A percentile compares a stretch with the other conserved stretches of the same genome.
Evolutionary conservation across 1,139 yeast species (phyloP).

Genomic region (Hanseniaspora gamundiae): DNA sequence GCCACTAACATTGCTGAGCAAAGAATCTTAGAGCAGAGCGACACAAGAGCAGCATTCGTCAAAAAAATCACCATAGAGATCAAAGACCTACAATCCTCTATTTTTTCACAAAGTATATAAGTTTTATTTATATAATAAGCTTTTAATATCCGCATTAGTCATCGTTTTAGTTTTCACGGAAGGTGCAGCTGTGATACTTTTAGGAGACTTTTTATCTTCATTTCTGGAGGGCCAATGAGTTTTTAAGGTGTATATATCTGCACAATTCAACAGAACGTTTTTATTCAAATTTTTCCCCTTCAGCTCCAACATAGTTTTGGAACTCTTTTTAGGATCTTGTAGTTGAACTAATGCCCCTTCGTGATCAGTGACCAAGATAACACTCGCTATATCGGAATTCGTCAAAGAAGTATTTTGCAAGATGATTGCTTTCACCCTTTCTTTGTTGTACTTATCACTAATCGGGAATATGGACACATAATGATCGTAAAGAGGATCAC

Average conservation of each 20-base stretch:
- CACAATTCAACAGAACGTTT: slow-evolving; percentile 1
- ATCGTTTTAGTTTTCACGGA: not conserved
- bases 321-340: slow-evolving; percentile 36
- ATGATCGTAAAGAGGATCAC: slow-evolving; percentile 22
- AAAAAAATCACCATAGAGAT: slow-evolving; percentile 43
- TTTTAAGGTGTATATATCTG: slow-evolving; percentile 1
- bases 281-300: slow-evolving; percentile 33
- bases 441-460: slow-evolving; percentile 34
- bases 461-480: slow-evolving; percentile 36
- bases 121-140: not conserved
- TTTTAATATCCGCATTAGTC: slow-evolving; percentile 3
- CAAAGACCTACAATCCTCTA: slow-evolving; percentile 38
- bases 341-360: slow-evolving; percentile 46
- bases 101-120: not conserved
- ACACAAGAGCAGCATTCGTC: slow-evolving; percentile 32
- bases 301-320: slow-evolving; percentile 42
- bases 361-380: slow-evolving; percentile 37
- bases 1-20: slow-evolving; percentile 59
- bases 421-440: slow-evolving; percentile 30
- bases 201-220: not conserved
- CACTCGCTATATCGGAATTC: slow-evolving; percentile 18
- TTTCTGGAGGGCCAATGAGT: not conserved
- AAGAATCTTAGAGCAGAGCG: slow-evolving; percentile 37
- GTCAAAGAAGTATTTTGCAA: slow-evolving; percentile 29
- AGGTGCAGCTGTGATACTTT: not conserved